Conservation (phyloP, 495 filamentous ascomycete species). For the Penicillium flavigenum region DNA sequence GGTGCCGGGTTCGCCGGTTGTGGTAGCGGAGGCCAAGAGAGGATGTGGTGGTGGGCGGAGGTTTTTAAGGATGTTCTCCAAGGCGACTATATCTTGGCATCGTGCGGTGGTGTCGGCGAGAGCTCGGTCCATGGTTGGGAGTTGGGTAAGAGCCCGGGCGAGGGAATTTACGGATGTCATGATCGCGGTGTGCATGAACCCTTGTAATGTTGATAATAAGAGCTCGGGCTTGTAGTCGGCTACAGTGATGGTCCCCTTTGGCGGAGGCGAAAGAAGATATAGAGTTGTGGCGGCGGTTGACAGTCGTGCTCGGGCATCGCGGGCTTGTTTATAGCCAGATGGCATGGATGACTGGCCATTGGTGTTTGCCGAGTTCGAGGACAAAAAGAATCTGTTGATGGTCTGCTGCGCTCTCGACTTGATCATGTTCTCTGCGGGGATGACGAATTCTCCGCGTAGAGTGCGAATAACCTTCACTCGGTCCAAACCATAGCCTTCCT, state of each 20-base stretch:
- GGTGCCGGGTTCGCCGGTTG: conserved; percentile 7
- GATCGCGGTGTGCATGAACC: conserved; percentile 73
- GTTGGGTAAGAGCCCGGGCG: conserved; percentile 67
- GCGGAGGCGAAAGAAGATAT: conserved; percentile 73
- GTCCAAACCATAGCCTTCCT: conserved; percentile 75
- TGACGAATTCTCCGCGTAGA: conserved; percentile 63
- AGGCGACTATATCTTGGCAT: conserved; percentile 85
- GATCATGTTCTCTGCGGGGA: conserved; percentile 68
- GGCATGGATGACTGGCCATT: conserved; percentile 31
- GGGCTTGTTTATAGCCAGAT: conserved; percentile 73
- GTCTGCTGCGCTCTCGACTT: conserved; percentile 72
- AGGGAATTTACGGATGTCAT: conserved; percentile 72
- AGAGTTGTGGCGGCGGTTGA: conserved; percentile 74
- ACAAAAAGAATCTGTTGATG: conserved; percentile 79
- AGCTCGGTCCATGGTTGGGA: conserved; percentile 80
- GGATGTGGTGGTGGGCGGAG: conserved; percentile 66
- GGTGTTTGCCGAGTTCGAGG: conserved; percentile 47
- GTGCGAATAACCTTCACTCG: conserved; percentile 66
- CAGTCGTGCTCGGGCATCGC: conserved; percentile 71
- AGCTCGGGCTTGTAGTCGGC: conserved; percentile 58
- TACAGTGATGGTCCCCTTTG: conserved; percentile 23
- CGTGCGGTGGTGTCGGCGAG: conserved; percentile 77
- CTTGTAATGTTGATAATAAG: conserved; percentile 73
- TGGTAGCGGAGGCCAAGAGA: conserved; percentile 42
- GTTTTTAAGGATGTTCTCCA: conserved; percentile 73